These are phyloP conservation scores for Crithidia mellificae DNA, from an alignment of 208 protist species.

Conservation along the genomic window DNA sequence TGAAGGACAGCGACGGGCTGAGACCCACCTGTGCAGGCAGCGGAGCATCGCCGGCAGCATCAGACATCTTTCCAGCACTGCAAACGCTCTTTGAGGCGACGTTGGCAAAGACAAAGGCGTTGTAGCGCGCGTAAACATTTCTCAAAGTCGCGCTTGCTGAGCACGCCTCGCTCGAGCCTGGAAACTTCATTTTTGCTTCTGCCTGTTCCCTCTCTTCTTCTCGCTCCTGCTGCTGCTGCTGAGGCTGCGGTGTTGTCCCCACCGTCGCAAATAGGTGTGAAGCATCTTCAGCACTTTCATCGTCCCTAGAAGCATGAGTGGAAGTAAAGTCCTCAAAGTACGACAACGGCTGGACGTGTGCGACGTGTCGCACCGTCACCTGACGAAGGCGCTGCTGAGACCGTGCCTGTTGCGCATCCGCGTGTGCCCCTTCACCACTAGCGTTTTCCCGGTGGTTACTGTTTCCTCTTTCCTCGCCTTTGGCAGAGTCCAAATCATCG, in stretches of 20 bases:
- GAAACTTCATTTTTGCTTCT: background rate
- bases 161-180: too few relatives aligned
- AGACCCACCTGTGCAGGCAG: conserved; percentile 24
- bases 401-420: background rate
- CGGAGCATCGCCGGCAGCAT: too few relatives aligned
- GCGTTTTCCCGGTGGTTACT: too few relatives aligned
- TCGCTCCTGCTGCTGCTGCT: background rate
- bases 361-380: conserved; percentile 41
- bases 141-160: background rate
- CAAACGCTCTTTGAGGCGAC: background rate
- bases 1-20: conserved; percentile 32
- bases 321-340: conserved; percentile 35
- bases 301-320: too few relatives aligned
- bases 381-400: conserved; percentile 24
- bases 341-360: conserved; percentile 47
- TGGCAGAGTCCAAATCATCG: too few relatives aligned
- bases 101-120: conserved; percentile 11
- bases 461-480: too few relatives aligned
- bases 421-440: too few relatives aligned
- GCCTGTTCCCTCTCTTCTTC: background rate
- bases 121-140: conserved; percentile 6
- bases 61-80: background rate
- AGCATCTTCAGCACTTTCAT: too few relatives aligned
- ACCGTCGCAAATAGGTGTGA: too few relatives aligned
- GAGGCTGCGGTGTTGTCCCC: too few relatives aligned